Evolutionary conservation across 78 protist genomes (phyloP), one percentile per base, ranked within the genome.

Genomic region (Monosiga brevicollis): DNA sequence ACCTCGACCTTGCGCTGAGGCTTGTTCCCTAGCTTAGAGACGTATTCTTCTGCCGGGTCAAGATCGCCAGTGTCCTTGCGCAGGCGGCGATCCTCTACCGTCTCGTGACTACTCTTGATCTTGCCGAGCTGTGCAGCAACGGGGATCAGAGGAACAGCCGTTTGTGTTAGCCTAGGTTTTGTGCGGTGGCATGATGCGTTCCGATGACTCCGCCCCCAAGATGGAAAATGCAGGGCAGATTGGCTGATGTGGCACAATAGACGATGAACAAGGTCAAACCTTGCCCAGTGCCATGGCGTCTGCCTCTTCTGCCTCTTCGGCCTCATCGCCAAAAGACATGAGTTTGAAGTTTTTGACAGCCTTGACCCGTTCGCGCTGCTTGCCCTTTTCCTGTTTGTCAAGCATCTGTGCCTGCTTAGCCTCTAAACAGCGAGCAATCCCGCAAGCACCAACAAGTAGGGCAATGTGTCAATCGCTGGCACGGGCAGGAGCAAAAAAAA

Each of bases 271-370:
- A n/a, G n/a, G n/a, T n/a, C n/a, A n/a, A n/a, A n/a, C n/a, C n/a
- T n/a, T n/a, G n/a, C n/a, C 54, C 20, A 2, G 22, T 23, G 80
- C 80, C 35, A 36, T 20, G n/a, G 2, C 80, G 26, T 37, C 79
- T 9, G 71, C 76, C 15, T 71, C 79, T 1, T 80, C 90, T 36
- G 75, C 88, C 37, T 88, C 87, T 2, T 80, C 83, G 36, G 79
- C 90, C 34, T 91, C 94, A 38, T 86, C 94, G 6, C 88, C 94
- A 81, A 91, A 91, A 39, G 94, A 91, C 78, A 91, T 71, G 62
- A 91, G 87, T 29, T 79, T 84, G n/a, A 81, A 72, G 77, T 91
- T 80, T 34, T 88, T 86, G 22, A 34, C 73, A 6, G 62, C 62
- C 62, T 49, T 49, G 62, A 49, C 62, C 6, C 62, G 62, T 49